These are phyloP conservation scores for Phanerodontia chrysosporium DNA, from an alignment of 768 basidiomycete genomes.

Conservation along the genomic window DNA sequence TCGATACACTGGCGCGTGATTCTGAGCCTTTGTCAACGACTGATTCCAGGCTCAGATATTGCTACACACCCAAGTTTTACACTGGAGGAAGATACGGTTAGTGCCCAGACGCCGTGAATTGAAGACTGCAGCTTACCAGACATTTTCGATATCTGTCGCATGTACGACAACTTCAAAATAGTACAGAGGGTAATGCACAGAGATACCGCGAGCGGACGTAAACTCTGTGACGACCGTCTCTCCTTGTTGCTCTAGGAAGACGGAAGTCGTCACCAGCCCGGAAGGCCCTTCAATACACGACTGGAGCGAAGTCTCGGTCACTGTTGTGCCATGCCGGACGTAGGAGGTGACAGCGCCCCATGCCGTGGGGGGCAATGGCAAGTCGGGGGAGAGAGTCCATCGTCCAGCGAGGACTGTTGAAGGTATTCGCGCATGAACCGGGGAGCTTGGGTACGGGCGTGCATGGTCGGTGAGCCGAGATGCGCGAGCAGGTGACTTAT, in stretches of 20 bases:
- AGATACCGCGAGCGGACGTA: neutral
- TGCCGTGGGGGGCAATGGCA: neutral
- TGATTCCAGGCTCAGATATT: too few relatives aligned
- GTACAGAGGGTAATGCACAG: neutral
- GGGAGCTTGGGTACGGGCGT: neutral
- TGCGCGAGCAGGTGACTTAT: neutral
- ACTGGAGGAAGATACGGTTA: too few relatives aligned
- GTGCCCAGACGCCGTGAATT: too few relatives aligned
- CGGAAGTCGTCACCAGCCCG: neutral
- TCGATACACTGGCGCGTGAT: too few relatives aligned
- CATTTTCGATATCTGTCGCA: neutral
- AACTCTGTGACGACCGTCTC: neutral
- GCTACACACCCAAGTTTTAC: too few relatives aligned
- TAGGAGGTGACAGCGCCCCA: neutral
- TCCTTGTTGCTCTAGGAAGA: neutral
- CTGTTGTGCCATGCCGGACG: neutral
- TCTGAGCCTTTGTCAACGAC: too few relatives aligned
- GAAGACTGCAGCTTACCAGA: neutral
- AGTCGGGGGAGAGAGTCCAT: neutral
- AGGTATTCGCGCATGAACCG: neutral
- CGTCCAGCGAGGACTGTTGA: neutral
- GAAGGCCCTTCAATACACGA: neutral
- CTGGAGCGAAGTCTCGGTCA: neutral
- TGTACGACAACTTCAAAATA: neutral
- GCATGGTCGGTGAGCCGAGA: neutral